phyloP scores from a whole-genome alignment of 2,329 filamentous ascomycete species.

The Claviceps maximensis region DNA sequence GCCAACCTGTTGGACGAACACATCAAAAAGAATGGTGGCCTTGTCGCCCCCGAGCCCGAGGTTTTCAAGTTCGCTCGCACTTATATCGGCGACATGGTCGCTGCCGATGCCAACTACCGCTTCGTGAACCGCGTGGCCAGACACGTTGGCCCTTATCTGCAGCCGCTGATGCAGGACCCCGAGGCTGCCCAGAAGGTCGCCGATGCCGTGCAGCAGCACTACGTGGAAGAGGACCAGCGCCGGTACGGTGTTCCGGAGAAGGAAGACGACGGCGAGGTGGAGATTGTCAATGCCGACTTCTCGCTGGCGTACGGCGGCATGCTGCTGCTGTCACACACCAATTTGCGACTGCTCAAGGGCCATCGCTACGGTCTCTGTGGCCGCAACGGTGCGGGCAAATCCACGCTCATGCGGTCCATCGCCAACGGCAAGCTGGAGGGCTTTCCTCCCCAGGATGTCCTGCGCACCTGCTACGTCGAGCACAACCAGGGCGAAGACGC shows the following conservation, averaged over 20 bases:
- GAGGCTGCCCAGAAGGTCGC: slow-evolving; percentile 51
- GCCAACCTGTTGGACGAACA: slow-evolving; percentile 60
- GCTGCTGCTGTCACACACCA: slow-evolving; percentile 91
- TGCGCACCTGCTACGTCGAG: slow-evolving; percentile 95
- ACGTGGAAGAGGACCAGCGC: slow-evolving; percentile 71
- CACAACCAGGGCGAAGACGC: slow-evolving; percentile 98
- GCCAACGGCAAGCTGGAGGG: slow-evolving; percentile 92
- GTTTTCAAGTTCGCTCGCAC: slow-evolving; percentile 53
- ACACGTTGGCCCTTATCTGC: slow-evolving; percentile 63
- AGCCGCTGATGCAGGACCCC: slow-evolving; percentile 50
- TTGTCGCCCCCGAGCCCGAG: slow-evolving; percentile 45
- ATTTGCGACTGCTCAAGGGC: slow-evolving; percentile 84
- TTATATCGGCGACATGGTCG: slow-evolving; percentile 75
- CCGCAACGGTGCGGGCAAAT: slow-evolving; percentile 94
- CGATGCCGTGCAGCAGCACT: slow-evolving; percentile 62
- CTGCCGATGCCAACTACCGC: slow-evolving; percentile 77
- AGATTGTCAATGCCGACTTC: slow-evolving; percentile 97
- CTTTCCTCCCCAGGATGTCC: slow-evolving; percentile 82
- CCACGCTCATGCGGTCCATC: slow-evolving; percentile 96
- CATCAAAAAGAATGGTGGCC: slow-evolving; percentile 54
- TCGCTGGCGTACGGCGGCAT: slow-evolving; percentile 96
- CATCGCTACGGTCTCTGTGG: slow-evolving; percentile 96
- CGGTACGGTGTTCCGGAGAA: slow-evolving; percentile 75
- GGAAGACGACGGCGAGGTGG: slow-evolving; percentile 81
- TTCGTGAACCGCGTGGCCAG: slow-evolving; percentile 58